Evolutionary conservation across 768 basidiomycete genomes (phyloP), one percentile per base, ranked within the genome.

Genomic region (Lyophyllum semitale): DNA sequence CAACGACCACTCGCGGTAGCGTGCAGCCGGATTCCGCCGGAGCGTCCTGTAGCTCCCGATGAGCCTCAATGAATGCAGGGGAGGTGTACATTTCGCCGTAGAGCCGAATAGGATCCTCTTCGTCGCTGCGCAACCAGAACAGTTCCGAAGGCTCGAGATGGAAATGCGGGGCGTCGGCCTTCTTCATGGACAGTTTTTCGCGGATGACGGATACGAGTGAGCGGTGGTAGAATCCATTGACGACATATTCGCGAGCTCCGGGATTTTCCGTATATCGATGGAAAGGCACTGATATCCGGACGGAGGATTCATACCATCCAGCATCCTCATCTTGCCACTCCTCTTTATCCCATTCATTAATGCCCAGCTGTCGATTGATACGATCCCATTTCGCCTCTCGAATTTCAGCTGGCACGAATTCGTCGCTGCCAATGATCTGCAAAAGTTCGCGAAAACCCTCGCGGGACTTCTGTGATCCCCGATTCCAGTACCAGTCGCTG

Each of bases 401-500:
- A 8, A 62, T 15, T 20, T 62, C 58, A 11, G 20, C 13, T 13
- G 52, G 47, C 6, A 25, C 5, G 38, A 62, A 59, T 15, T 53
- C 40, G 1, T n/a, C 22, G 17, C 47, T 17, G 15, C 26, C 35
- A 3, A 63, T 29, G 9, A 63, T 61, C n/a, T 40, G 20, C 0
- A 63, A 6, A 23, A 63, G 56, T 4, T 38, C 18, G 17, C 51
- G 41, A 53, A 63, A 65, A 48, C 40, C 54, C 35, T 44, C 27
- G 22, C 59, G 55, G 1, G 62, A 65, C 43, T 67, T 65, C 29
- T 63, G 62, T 18, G 33, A 32, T 5, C 63, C 53, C 8, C 48
- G 25, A 15, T 57, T 56, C 60, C 64, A 67, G 53, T 53, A 62
- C 64, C 62, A 67, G 9, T 65, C 41, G 0, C 59, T 59, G 8